Evolutionary conservation across 2,329 filamentous ascomycete genomes (phyloP).

Genomic region (Verticillium tricorpus): DNA sequence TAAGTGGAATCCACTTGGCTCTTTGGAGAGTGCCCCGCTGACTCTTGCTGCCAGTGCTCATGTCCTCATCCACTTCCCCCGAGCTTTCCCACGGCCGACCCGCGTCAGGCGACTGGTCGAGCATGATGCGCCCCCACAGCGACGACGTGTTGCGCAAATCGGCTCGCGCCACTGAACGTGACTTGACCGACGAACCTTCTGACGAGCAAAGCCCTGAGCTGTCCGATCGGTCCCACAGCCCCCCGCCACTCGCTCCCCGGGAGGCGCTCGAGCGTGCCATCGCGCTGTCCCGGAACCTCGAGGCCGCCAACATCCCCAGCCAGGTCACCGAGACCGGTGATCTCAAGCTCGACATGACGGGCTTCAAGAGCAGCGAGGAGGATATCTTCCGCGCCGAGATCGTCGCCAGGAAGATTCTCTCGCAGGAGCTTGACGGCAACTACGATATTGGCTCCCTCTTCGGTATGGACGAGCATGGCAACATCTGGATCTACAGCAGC

Average conservation of each 20-base stretch:
- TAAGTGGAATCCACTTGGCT: not conserved
- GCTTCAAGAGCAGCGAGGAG: conserved; percentile 91
- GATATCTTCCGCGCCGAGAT: conserved; percentile 88
- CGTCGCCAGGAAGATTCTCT: conserved; percentile 86
- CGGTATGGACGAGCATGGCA: conserved; percentile 90
- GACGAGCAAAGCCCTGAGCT: conserved; percentile 29
- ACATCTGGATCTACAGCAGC: conserved; percentile 99
- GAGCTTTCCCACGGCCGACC: conserved; percentile 41
- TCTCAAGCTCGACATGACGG: conserved; percentile 96
- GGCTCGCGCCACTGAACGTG: conserved; percentile 32
- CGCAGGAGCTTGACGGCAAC: conserved; percentile 88
- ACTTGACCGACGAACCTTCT: conserved; percentile 30
- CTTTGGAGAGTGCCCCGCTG: not conserved
- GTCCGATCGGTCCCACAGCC: conserved; percentile 67
- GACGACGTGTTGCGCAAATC: conserved; percentile 49
- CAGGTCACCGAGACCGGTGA: conserved; percentile 91
- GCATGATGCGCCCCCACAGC: conserved; percentile 42
- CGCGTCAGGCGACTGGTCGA: conserved; percentile 46
- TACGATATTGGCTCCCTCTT: conserved; percentile 96
- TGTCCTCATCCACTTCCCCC: conserved; percentile 35
- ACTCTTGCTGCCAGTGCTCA: not conserved
- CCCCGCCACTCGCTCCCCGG: conserved; percentile 63
- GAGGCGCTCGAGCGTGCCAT: conserved; percentile 82
- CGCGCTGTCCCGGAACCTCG: conserved; percentile 80
- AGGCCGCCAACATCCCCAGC: conserved; percentile 85